A percentile compares a stretch with the other conserved stretches of the same genome.
phyloP scores from a whole-genome alignment of 164 flowering plant genomes.

The Liquidambar formosana region DNA sequence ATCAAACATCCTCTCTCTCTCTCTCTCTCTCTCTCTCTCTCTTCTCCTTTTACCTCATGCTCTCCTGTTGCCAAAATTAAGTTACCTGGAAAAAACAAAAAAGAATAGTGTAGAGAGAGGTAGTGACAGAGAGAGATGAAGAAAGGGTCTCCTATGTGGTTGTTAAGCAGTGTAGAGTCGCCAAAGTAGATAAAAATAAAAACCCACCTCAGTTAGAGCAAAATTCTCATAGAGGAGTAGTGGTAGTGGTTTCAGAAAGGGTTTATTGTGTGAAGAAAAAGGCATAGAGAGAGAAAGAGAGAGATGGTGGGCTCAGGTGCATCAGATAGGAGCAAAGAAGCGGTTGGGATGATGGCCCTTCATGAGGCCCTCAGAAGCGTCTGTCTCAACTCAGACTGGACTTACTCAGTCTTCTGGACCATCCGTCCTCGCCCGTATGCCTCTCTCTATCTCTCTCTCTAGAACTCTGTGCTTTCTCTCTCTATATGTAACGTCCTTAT shows the following conservation, averaged over 20 bases:
- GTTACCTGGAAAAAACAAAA: no score
- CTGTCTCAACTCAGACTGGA: conserved; percentile 95
- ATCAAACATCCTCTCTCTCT: neutral
- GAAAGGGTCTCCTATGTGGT: conserved; percentile 18
- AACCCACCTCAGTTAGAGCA: conserved; percentile 5
- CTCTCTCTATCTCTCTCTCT: conserved; percentile 19
- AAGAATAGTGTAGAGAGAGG: no score
- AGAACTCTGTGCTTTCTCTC: neutral
- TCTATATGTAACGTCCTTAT: neutral
- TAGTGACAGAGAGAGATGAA: conserved; percentile 14
- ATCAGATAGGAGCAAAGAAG: conserved; percentile 95
- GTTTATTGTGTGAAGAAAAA: conserved; percentile 1
- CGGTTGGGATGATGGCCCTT: conserved; percentile 99
- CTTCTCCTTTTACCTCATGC: conserved; percentile 1
- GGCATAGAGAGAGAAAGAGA: conserved; percentile 5
- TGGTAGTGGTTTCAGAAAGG: neutral
- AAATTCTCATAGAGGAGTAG: conserved; percentile 7
- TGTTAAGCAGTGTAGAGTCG: conserved; percentile 18
- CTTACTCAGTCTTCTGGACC: conserved; percentile 96
- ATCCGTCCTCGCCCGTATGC: conserved; percentile 86
- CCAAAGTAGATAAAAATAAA: conserved; percentile 19
- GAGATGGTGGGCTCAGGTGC: conserved; percentile 90
- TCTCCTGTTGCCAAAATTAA: no score
- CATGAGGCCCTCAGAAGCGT: conserved; percentile 94
- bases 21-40: neutral